Evolutionary conservation across 345 rosid genomes (phyloP), one percentile per base, ranked within the genome.

Genomic region (Hirschfeldia incana): DNA sequence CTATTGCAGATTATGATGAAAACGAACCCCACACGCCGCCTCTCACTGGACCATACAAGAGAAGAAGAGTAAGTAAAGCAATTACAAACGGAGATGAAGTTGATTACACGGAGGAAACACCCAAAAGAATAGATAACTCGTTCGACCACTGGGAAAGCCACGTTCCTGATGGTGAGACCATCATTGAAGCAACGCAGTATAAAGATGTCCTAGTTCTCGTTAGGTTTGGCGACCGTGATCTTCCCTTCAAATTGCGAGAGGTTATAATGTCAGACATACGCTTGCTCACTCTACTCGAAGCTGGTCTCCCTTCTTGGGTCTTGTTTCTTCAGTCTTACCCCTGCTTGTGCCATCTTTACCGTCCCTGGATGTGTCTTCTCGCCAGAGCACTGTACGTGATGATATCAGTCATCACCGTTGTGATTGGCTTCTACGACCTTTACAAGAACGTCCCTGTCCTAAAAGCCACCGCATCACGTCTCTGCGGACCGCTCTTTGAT

Each of bases 231-330:
- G 97, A 96, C 69, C 88, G 74, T 51, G 86, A 90, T 76, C 91
- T 96, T 62, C 97, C 98, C 3, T 96, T 92, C 78, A 91, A 88
- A 82, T 77, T 96, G 63, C 87, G 85, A 79, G 85, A 89, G 73
- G 82, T 93, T 72, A 85, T 96, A 83, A 85, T 90, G 86, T 84
- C 91, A 30, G 91, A 96, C 79, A 69, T 88, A 78, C 88, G 94
- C 69, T 82, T 96, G 79, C 94, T 96, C 75, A 94, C 95, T 78
- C 79, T 96, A 57, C 81, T 93, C 53, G 99, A 96, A 84, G 91
- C 99, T 28, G 97, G 98, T 60, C 97, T 96, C 74, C 98, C 99
- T 51, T 91, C 99, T 36, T 96, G 99, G 99, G 98, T 92, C 67
- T 76, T 96, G 81, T 96, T 96, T 81, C 97, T 96, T 61, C 98